phyloP scores from a whole-genome alignment of 1,139 yeast genomes.

The Pneumocystis carinii region DNA sequence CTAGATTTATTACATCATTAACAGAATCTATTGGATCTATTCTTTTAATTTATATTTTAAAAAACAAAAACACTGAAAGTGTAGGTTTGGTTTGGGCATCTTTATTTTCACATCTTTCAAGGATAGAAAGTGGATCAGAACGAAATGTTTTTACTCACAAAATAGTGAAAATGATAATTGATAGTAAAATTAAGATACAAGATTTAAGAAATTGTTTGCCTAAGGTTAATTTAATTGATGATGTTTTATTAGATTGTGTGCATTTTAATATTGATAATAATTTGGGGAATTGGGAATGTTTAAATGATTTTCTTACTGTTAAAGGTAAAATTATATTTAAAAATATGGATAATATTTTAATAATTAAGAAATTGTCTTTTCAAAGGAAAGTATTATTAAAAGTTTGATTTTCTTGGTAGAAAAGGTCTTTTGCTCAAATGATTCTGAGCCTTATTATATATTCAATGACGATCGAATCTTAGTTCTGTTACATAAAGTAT shows the following conservation, averaged over 20 bases:
- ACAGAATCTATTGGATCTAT: not conserved
- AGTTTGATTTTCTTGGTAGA: not conserved
- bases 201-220: not conserved
- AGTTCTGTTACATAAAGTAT: not conserved
- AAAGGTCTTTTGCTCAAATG: not conserved
- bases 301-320: not conserved
- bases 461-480: not conserved
- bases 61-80: not conserved
- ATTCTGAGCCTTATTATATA: not conserved
- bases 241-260: not conserved
- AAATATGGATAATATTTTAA: not conserved
- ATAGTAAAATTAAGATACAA: not conserved
- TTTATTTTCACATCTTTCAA: not conserved
- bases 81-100: not conserved
- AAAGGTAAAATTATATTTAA: not conserved
- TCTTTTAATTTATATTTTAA: not conserved
- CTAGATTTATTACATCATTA: not conserved
- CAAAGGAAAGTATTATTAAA: not conserved
- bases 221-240: not conserved
- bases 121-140: not conserved
- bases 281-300: not conserved
- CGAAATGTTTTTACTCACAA: not conserved
- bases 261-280: not conserved
- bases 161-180: not conserved
- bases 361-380: not conserved